These are phyloP conservation scores for Elongisporangium prolatum DNA, from an alignment of 352 stramenopile genomes.

Conservation along the genomic window DNA sequence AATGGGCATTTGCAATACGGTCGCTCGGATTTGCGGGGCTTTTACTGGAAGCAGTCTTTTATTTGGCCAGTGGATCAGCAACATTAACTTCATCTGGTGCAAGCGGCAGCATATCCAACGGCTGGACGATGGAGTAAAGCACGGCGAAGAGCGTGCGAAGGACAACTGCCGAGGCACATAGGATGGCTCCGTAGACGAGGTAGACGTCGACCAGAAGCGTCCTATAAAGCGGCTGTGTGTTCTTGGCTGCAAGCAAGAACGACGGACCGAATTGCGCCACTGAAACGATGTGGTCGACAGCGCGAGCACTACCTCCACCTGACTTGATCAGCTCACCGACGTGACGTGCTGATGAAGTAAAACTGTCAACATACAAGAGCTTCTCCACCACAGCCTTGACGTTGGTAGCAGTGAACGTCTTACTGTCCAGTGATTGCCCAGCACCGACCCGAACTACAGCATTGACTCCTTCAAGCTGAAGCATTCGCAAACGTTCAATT, in stretches of 20 bases:
- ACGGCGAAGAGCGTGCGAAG: slow-evolving; percentile 74
- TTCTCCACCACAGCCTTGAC: slow-evolving; percentile 26
- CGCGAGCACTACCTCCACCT: slow-evolving; percentile 42
- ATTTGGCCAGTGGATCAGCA: neutral
- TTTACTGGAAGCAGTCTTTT: slow-evolving; percentile 1
- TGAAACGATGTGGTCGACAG: slow-evolving; percentile 49
- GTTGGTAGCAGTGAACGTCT: slow-evolving; percentile 26
- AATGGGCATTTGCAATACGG: too few relatives aligned
- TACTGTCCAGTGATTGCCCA: slow-evolving; percentile 31
- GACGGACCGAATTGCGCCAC: slow-evolving; percentile 46
- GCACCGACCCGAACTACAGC: slow-evolving; percentile 48
- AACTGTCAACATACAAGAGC: slow-evolving; percentile 37
- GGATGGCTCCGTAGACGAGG: slow-evolving; percentile 75
- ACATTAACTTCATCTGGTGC: slow-evolving; percentile 4
- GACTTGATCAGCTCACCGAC: slow-evolving; percentile 59
- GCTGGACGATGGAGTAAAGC: slow-evolving; percentile 60
- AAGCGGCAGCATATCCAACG: slow-evolving; percentile 6
- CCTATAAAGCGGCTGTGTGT: slow-evolving; percentile 73
- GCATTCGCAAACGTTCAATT: too few relatives aligned
- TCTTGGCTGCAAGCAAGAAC: slow-evolving; percentile 49
- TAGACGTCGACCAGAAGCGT: slow-evolving; percentile 85
- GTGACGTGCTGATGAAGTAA: slow-evolving; percentile 28
- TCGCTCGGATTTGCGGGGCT: too few relatives aligned
- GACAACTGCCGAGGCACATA: slow-evolving; percentile 81
- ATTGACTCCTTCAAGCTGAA: slow-evolving; percentile 60